Evolutionary conservation across 2,329 filamentous ascomycete genomes (phyloP).

Genomic region (Epichloe elymi): DNA sequence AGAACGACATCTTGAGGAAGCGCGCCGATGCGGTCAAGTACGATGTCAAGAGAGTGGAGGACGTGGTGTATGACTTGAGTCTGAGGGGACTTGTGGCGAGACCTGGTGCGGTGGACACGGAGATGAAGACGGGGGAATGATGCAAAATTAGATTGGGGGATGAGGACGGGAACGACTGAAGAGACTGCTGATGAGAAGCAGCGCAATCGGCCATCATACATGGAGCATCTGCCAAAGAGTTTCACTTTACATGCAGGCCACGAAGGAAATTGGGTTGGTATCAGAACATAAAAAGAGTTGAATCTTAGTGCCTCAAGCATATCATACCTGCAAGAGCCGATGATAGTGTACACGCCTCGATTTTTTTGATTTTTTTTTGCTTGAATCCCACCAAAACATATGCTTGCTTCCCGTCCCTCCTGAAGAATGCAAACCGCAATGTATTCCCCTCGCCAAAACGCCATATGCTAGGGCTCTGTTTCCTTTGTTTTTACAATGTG

Average conservation of each 20-base stretch:
- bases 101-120: slow-evolving; percentile 18
- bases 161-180: slow-evolving; percentile 5
- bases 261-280: background rate
- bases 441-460: background rate
- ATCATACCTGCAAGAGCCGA: background rate
- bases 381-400: background rate
- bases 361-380: too few relatives aligned
- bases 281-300: background rate
- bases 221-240: too few relatives aligned
- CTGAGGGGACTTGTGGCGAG: slow-evolving; percentile 67
- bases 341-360: background rate
- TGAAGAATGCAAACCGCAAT: background rate
- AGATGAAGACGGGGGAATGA: slow-evolving; percentile 21
- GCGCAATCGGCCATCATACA: too few relatives aligned
- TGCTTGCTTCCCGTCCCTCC: background rate
- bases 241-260: background rate
- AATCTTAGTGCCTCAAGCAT: background rate
- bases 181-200: too few relatives aligned
- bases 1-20: slow-evolving; percentile 84
- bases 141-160: slow-evolving; percentile 4
- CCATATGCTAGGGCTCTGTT: slow-evolving; percentile 1
- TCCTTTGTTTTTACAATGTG: background rate
- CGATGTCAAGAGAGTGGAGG: slow-evolving; percentile 93
- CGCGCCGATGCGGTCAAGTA: slow-evolving; percentile 93
- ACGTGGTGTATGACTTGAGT: slow-evolving; percentile 91